Conservation (phyloP, 2,329 filamentous ascomycete species). For the Elsinoe ampelina region DNA sequence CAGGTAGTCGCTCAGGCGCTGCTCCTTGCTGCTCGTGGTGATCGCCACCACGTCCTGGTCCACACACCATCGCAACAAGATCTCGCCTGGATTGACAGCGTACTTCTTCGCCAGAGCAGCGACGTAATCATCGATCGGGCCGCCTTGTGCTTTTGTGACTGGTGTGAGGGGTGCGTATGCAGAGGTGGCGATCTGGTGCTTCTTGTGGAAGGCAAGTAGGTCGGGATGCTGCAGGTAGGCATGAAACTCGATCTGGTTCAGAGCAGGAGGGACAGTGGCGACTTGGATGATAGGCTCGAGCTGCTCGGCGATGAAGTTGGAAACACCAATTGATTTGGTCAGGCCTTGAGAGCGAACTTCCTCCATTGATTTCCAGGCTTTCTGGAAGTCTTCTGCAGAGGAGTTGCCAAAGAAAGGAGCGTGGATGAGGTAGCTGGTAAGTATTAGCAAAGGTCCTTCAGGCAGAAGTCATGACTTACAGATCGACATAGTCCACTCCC, state of each 20-base stretch:
- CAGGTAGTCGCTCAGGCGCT: conserved; percentile 49
- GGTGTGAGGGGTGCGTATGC: conserved; percentile 42
- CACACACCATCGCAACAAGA: conserved; percentile 51
- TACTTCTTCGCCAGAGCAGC: conserved; percentile 50
- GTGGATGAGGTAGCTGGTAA: conserved; percentile 50
- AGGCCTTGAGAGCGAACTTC: conserved; percentile 47
- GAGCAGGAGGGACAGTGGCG: conserved; percentile 48
- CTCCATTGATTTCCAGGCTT: conserved; percentile 53
- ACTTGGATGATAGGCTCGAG: conserved; percentile 45
- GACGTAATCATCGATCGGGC: conserved; percentile 47
- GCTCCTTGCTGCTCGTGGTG: conserved; percentile 53
- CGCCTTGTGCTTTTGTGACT: conserved; percentile 45
- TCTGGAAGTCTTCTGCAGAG: conserved; percentile 43
- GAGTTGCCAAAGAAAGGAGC: conserved; percentile 48
- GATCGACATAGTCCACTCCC: conserved; percentile 51
- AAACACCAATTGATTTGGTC: conserved; percentile 53
- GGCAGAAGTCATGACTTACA: conserved; percentile 33
- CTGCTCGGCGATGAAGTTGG: conserved; percentile 49
- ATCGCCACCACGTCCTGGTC: conserved; percentile 51
- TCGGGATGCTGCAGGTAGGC: conserved; percentile 56
- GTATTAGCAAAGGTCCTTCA: neutral
- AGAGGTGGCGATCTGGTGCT: conserved; percentile 37
- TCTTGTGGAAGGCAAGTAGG: conserved; percentile 45
- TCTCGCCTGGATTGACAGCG: conserved; percentile 47
- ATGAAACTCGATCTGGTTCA: conserved; percentile 62